phyloP scores from a whole-genome alignment of 2,329 filamentous ascomycete genomes.

The Penicillium sp. region DNA sequence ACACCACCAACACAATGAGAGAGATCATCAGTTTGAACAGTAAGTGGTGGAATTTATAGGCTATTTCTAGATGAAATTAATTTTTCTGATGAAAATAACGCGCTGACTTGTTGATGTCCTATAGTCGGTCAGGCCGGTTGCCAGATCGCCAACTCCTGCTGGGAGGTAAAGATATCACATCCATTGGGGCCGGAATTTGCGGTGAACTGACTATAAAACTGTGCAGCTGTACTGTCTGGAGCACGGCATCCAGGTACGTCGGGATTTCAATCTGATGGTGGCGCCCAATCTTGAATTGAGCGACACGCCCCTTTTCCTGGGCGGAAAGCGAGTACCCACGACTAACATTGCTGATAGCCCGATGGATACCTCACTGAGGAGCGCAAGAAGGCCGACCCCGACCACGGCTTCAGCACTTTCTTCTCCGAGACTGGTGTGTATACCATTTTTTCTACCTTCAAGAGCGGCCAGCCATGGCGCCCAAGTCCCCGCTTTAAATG shows the following conservation, averaged over 20 bases:
- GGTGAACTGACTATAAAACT: conserved; percentile 36
- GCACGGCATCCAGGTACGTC: conserved; percentile 94
- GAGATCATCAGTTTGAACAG: conserved; percentile 99
- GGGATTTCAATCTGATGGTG: conserved; percentile 14
- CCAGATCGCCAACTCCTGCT: conserved; percentile 99
- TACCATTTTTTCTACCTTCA: conserved; percentile 17
- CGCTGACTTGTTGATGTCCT: conserved; percentile 36
- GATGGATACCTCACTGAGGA: conserved; percentile 99
- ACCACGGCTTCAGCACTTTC: conserved; percentile 99
- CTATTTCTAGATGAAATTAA: conserved; percentile 14
- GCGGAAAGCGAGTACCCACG: conserved; percentile 22
- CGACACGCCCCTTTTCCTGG: conserved; percentile 19
- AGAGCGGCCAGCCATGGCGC: background rate
- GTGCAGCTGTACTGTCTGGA: conserved; percentile 97
- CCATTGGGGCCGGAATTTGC: conserved; percentile 8
- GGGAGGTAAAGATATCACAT: conserved; percentile 77
- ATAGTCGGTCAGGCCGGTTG: conserved; percentile 99
- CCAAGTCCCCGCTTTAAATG: conserved; percentile 5
- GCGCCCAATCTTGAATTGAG: conserved; percentile 17
- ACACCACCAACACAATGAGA: conserved; percentile 72
- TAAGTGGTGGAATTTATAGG: conserved; percentile 50
- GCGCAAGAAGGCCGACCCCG: conserved; percentile 87
- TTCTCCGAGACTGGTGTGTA: conserved; percentile 96
- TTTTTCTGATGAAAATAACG: conserved; percentile 25
- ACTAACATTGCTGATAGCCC: conserved; percentile 61